Evolutionary conservation across 768 basidiomycete genomes (phyloP).

Genomic region (Termitomyces eurrhizus): DNA sequence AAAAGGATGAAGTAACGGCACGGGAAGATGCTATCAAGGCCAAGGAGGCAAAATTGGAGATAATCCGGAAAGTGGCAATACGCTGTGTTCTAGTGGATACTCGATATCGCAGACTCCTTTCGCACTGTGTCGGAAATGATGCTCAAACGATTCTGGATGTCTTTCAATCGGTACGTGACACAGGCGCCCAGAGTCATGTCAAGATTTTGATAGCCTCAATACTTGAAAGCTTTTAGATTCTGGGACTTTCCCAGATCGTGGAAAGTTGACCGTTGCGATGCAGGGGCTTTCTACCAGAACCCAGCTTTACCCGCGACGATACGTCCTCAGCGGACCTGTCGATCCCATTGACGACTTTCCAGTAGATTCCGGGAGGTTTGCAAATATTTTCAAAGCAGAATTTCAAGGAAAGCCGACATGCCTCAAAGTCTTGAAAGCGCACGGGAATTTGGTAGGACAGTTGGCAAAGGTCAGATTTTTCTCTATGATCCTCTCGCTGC

Average conservation of each 20-base stretch:
- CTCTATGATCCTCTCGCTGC: background rate
- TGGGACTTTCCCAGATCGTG: background rate
- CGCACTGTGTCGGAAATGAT: background rate
- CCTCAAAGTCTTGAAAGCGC: slow-evolving; percentile 7
- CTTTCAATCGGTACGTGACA: slow-evolving; percentile 3
- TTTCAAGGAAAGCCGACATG: background rate
- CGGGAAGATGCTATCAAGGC: too few species aligned
- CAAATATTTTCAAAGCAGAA: background rate
- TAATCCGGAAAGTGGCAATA: background rate
- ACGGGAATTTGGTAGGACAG: background rate
- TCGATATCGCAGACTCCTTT: background rate
- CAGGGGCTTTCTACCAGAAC: slow-evolving; percentile 7
- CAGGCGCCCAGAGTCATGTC: too few species aligned
- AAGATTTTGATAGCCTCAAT: background rate
- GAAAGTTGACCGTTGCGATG: slow-evolving; percentile 5
- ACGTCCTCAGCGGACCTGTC: background rate
- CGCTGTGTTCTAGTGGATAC: background rate
- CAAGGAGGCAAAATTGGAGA: background rate
- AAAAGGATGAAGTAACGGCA: too few species aligned
- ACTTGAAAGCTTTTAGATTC: slow-evolving; percentile 2
- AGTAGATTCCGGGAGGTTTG: background rate
- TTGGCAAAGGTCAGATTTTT: background rate
- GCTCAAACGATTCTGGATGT: slow-evolving; percentile 5
- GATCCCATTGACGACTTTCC: background rate
- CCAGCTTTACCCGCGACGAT: slow-evolving; percentile 4